These are phyloP conservation scores for Barbatosphaeria neglecta DNA, from an alignment of 495 filamentous ascomycete genomes.

Conservation along the genomic window DNA sequence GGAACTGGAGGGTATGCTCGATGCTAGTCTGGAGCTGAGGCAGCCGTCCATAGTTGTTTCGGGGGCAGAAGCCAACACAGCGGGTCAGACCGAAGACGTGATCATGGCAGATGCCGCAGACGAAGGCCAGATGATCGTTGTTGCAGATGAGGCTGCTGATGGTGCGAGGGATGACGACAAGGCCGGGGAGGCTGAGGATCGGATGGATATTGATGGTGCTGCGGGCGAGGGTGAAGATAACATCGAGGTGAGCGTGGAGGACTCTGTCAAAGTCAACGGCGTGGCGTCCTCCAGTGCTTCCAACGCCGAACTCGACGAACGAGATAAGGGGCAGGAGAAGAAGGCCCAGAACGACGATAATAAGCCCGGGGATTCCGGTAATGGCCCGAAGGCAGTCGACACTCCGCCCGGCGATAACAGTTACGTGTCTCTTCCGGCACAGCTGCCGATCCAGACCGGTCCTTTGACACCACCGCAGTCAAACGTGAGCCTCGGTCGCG, in stretches of 20 bases:
- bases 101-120: slow-evolving; percentile 36
- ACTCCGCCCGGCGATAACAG: slow-evolving; percentile 27
- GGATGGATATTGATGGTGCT: slow-evolving; percentile 10
- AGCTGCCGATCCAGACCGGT: slow-evolving; percentile 15
- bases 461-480: slow-evolving; percentile 37
- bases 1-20: slow-evolving; percentile 62
- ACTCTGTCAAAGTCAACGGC: slow-evolving; percentile 20
- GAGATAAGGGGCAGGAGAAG: not conserved
- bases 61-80: slow-evolving; percentile 11
- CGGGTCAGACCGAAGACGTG: slow-evolving; percentile 22
- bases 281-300: slow-evolving; percentile 11
- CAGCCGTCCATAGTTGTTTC: slow-evolving; percentile 17
- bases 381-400: slow-evolving; percentile 21
- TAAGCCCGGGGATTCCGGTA: slow-evolving; percentile 11
- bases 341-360: slow-evolving; percentile 2
- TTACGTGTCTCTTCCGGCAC: slow-evolving; percentile 17
- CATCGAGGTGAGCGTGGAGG: slow-evolving; percentile 30
- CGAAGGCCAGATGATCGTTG: slow-evolving; percentile 29
- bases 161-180: slow-evolving; percentile 8
- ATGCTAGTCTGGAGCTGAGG: slow-evolving; percentile 37
- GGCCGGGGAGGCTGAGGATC: slow-evolving; percentile 7
- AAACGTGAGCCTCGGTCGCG: slow-evolving; percentile 31
- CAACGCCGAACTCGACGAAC: slow-evolving; percentile 2
- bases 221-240: slow-evolving; percentile 13
- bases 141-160: slow-evolving; percentile 20